Percentiles rank a stretch among this genome's conserved stretches.
These are phyloP conservation scores for Phytopythium chamaehyphon DNA, from an alignment of 352 stramenopile genomes.

Conservation along the genomic window DNA sequence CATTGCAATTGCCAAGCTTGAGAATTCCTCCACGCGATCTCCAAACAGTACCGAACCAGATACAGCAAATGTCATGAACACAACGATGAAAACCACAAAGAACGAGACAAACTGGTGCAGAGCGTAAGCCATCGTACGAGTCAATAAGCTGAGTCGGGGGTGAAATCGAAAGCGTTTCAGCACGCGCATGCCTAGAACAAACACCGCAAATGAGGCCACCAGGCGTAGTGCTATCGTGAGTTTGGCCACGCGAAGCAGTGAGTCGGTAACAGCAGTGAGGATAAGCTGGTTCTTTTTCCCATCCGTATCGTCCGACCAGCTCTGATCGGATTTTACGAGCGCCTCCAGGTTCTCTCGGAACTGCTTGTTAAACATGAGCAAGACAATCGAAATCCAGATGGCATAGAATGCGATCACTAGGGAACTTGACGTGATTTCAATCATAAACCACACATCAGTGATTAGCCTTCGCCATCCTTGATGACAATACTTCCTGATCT, in stretches of 20 bases:
- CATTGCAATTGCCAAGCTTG: slow-evolving; percentile 23
- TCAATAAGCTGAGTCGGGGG: slow-evolving; percentile 38
- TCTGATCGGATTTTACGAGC: slow-evolving; percentile 30
- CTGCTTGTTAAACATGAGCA: slow-evolving; percentile 19
- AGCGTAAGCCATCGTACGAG: slow-evolving; percentile 31
- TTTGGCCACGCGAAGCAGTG: slow-evolving; percentile 21
- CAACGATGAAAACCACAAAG: slow-evolving; percentile 46
- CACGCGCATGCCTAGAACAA: slow-evolving; percentile 26
- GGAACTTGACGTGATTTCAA: slow-evolving; percentile 9
- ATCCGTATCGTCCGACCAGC: slow-evolving; percentile 19
- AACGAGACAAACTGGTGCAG: slow-evolving; percentile 39
- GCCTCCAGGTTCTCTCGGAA: slow-evolving; percentile 37
- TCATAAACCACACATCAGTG: slow-evolving; percentile 11
- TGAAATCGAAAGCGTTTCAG: slow-evolving; percentile 42
- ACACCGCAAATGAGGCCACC: slow-evolving; percentile 19
- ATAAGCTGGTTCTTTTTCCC: not conserved
- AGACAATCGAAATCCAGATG: slow-evolving; percentile 29
- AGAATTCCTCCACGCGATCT: slow-evolving; percentile 35
- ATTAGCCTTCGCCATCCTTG: slow-evolving; percentile 8
- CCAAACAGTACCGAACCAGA: slow-evolving; percentile 45
- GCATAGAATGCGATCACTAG: slow-evolving; percentile 24
- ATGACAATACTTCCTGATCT: slow-evolving; percentile 12
- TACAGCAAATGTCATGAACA: slow-evolving; percentile 41
- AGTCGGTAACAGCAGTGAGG: slow-evolving; percentile 22
- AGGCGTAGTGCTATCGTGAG: slow-evolving; percentile 21